Base-by-base conservation (phyloP, 805 yeast genomes). In the Kazachstania psychrophila region DNA sequence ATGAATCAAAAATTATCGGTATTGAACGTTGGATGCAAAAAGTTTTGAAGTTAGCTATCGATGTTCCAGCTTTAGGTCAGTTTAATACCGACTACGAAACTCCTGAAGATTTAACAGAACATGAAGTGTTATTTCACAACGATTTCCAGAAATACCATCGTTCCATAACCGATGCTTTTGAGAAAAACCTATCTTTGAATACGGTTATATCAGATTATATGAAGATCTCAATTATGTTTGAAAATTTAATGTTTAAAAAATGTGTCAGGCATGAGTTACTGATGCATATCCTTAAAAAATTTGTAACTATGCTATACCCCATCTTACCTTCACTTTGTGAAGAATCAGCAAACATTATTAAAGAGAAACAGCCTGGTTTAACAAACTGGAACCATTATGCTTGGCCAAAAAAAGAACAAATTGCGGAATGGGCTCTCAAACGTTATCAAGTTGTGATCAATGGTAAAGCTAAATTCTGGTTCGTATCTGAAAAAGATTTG, bases 201-300 rank as follows among this genome's bases (percentile, higher is more conserved):
- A 88, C 96, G 0, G 77, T 86, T 2, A 73, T 92, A 17, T 84
- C 96, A 0, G 94, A 87, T 53, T 81, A 76, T 51, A 89, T 87
- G 95, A 92, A 87, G 51, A 56, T 79, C 34, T 80, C 94, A 9
- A 73, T 77, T 47, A 46, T 65, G 2, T 47, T 83, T 13, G 50
- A 56, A 2, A 44, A 54, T 2, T 68, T 71, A 0, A 29, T 65
- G 3, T 67, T 68, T 25, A 51, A 61, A 6, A 47, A 59, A 1
- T 44, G 54, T 1, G 60, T 74, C 8, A 56, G 61, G 28, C 43
- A 56, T 0, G 61, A 60, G 0, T 41, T 84, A n/a, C 47, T 73
- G 9, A 44, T 72, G 39, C 68, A 72, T 31, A 60, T 72, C 1
- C 69, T 69, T 40, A 64, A 69, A 44, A 74, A 72, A 37, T 61